Evolutionary conservation across 2,329 filamentous ascomycete species (phyloP).

Genomic region (Aspergillus sp.): DNA sequence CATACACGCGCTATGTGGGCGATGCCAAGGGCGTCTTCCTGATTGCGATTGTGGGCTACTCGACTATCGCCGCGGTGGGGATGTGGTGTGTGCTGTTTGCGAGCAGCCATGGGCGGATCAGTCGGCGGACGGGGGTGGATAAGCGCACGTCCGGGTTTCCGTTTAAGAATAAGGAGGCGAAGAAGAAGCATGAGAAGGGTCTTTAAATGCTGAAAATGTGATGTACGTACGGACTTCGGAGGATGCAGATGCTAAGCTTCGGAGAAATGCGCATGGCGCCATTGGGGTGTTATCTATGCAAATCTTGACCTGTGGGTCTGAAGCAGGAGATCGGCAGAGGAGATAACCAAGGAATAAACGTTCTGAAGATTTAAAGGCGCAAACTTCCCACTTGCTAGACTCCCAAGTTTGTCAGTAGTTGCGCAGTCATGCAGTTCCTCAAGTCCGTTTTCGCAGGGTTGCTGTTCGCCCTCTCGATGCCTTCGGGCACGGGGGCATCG

Average conservation of each 20-base stretch:
- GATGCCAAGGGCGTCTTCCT: conserved; percentile 58
- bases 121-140: conserved; percentile 64
- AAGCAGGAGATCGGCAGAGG: not conserved
- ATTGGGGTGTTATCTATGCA: not conserved
- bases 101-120: conserved; percentile 56
- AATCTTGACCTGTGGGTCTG: not conserved
- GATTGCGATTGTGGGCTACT: conserved; percentile 59
- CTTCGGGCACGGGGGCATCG: conserved; percentile 2
- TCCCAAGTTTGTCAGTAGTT: not conserved
- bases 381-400: not conserved
- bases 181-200: conserved; percentile 48
- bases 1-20: conserved; percentile 66
- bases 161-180: conserved; percentile 61
- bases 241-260: not conserved
- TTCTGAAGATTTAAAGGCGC: not conserved
- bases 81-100: conserved; percentile 65
- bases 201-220: not conserved
- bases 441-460: conserved; percentile 14
- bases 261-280: not conserved
- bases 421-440: conserved; percentile 15
- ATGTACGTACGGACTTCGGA: too few species aligned
- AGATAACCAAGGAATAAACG: not conserved
- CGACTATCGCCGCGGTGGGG: conserved; percentile 60
- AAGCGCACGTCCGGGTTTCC: conserved; percentile 67
- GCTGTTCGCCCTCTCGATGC: conserved; percentile 16